Conservation (phyloP, 2,329 filamentous ascomycete species). For the Capronia coronata region DNA sequence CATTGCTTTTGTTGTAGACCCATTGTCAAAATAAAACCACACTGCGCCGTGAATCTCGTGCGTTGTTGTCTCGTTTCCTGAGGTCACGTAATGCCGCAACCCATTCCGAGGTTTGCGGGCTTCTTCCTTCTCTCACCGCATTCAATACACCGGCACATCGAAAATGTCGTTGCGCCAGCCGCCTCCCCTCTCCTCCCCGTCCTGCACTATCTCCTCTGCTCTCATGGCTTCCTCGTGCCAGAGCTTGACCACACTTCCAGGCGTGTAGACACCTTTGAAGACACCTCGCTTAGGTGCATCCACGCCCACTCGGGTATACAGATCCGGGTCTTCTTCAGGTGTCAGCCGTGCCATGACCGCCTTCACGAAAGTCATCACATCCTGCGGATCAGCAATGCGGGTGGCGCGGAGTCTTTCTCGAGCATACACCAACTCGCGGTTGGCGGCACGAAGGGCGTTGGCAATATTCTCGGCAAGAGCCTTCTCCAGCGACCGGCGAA, state of each 20-base stretch:
- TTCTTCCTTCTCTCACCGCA: neutral
- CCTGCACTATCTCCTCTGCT: conserved; percentile 67
- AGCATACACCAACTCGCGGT: conserved; percentile 80
- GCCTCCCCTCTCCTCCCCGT: conserved; percentile 56
- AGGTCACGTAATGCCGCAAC: no score
- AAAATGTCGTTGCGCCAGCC: conserved; percentile 86
- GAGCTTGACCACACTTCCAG: conserved; percentile 80
- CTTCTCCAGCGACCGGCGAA: conserved; percentile 71
- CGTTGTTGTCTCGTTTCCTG: no score
- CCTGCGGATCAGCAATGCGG: conserved; percentile 70
- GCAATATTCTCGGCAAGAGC: conserved; percentile 68
- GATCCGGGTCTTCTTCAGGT: conserved; percentile 66
- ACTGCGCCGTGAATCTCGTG: no score
- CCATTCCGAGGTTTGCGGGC: no score
- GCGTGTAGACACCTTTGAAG: conserved; percentile 80
- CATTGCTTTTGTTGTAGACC: no score
- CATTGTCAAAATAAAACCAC: no score
- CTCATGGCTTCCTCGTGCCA: conserved; percentile 73
- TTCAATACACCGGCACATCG: conserved; percentile 36
- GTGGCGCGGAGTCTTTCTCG: conserved; percentile 80
- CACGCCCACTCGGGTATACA: conserved; percentile 68
- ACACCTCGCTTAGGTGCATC: conserved; percentile 55
- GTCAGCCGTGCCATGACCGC: conserved; percentile 71
- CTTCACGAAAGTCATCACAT: conserved; percentile 73
- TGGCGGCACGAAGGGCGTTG: conserved; percentile 63